Evolutionary conservation across 1,139 yeast genomes (phyloP).

Genomic region (Magnusiomyces suaveolens): DNA sequence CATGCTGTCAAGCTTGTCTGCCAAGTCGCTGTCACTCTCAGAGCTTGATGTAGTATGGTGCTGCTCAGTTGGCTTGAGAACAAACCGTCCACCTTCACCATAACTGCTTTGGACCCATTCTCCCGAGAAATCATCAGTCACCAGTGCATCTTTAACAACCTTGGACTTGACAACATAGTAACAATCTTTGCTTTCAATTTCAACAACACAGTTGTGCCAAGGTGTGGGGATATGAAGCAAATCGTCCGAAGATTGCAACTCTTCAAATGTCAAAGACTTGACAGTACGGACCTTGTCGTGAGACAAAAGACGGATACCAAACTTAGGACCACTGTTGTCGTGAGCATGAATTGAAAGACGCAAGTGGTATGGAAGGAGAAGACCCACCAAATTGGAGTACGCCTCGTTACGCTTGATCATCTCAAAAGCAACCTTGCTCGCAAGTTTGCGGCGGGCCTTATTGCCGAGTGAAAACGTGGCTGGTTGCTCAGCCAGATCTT

Average conservation of each 20-base stretch:
- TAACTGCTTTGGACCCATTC: constrained; percentile 10
- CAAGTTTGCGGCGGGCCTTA: constrained; percentile 12
- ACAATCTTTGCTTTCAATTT: constrained; percentile 6
- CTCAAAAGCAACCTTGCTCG: constrained; percentile 15
- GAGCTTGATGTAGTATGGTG: not conserved
- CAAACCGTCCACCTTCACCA: constrained; percentile 12
- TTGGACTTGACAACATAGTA: constrained; percentile 14
- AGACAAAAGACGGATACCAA: constrained; percentile 14
- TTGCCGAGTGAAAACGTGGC: constrained; percentile 4
- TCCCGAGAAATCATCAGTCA: constrained; percentile 9
- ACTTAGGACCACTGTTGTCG: constrained; percentile 15
- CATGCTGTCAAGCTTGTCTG: not conserved
- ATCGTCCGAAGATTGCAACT: constrained; percentile 13
- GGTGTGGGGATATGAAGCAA: constrained; percentile 16
- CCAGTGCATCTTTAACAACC: constrained; percentile 11
- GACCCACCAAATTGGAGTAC: constrained; percentile 15
- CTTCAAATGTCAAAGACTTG: constrained; percentile 9
- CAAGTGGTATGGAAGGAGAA: constrained; percentile 13
- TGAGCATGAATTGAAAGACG: constrained; percentile 16
- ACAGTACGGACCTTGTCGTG: constrained; percentile 12
- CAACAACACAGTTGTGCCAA: constrained; percentile 15
- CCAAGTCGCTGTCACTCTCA: not conserved
- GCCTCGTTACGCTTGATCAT: constrained; percentile 17
- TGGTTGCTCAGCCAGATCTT: constrained; percentile 14
- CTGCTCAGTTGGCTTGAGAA: not conserved